A percentile compares a stretch with the other conserved stretches of the same genome.
Evolutionary conservation across 73 alveolate genomes (phyloP).

Genomic region (Tetrahymena elliotti): DNA sequence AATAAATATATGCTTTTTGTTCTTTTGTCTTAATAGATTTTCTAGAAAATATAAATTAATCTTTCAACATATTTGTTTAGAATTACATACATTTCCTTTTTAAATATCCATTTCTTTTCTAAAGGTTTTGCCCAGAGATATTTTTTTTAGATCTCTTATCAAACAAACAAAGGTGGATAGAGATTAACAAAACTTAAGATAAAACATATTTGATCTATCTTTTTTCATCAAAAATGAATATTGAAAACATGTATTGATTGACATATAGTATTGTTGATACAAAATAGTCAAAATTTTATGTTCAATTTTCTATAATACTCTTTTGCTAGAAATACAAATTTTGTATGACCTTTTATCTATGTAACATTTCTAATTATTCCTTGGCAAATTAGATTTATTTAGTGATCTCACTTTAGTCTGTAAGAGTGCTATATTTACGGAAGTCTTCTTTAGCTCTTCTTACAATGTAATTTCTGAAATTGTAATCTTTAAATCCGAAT

Average conservation of each 20-base stretch:
- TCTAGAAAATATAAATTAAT: not conserved
- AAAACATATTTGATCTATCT: not conserved
- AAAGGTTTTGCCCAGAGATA: not conserved
- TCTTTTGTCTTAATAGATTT: too few relatives aligned
- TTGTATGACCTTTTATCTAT: not conserved
- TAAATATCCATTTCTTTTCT: too few relatives aligned
- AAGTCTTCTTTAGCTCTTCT: not conserved
- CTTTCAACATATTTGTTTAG: too few relatives aligned
- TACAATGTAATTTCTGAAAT: not conserved
- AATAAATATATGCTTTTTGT: too few relatives aligned
- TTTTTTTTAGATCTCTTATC: too few relatives aligned
- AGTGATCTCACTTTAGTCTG: not conserved
- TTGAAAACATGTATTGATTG: not conserved
- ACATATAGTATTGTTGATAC: not conserved
- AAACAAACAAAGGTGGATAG: too few relatives aligned
- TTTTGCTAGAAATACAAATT: not conserved
- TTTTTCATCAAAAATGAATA: not conserved
- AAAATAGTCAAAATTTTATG: not conserved
- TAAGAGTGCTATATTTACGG: not conserved
- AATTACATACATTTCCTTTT: too few relatives aligned
- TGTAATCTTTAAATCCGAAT: not conserved
- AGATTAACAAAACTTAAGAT: too few relatives aligned
- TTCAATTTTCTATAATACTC: not conserved
- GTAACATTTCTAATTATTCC: not conserved
- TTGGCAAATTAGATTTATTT: not conserved